phyloP scores from a whole-genome alignment of 192 early-diverging fungal species.

The Paraglomus brasilianum region DNA sequence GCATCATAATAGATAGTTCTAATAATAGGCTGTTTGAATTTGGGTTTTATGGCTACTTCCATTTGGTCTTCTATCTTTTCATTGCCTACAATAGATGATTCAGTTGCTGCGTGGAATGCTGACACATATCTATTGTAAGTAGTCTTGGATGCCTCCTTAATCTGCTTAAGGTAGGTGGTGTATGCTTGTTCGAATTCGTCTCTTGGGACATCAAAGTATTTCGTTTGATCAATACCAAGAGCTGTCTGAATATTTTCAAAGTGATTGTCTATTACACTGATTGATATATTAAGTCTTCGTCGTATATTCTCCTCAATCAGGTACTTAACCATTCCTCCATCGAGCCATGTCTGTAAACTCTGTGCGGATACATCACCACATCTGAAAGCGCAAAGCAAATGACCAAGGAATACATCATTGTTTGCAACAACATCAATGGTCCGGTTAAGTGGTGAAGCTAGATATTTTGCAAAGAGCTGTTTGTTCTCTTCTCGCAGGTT shows the following conservation, averaged over 20 bases:
- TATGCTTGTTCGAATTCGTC: constrained; percentile 30
- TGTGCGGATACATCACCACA: constrained; percentile 35
- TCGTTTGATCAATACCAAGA: constrained; percentile 32
- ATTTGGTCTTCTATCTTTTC: neutral
- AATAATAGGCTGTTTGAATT: neutral
- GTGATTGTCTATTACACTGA: constrained; percentile 25
- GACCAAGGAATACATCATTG: constrained; percentile 41
- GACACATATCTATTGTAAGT: constrained; percentile 15
- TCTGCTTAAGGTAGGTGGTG: constrained; percentile 27
- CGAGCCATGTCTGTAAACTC: constrained; percentile 27
- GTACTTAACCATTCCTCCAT: constrained; percentile 29
- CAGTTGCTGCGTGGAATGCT: constrained; percentile 14
- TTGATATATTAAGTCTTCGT: constrained; percentile 35
- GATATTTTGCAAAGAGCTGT: constrained; percentile 35
- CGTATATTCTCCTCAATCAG: constrained; percentile 43
- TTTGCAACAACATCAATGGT: constrained; percentile 46
- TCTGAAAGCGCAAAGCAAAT: constrained; percentile 41
- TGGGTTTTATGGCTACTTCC: neutral
- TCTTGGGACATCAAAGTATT: constrained; percentile 31
- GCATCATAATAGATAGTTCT: neutral
- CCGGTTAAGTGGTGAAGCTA: constrained; percentile 31
- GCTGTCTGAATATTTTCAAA: constrained; percentile 34
- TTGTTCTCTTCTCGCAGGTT: constrained; percentile 39
- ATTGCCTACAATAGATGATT: neutral
- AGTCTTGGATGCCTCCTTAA: constrained; percentile 1